These are phyloP conservation scores for Tulasnella sp. DNA, from an alignment of 768 basidiomycete species.

Conservation along the genomic window DNA sequence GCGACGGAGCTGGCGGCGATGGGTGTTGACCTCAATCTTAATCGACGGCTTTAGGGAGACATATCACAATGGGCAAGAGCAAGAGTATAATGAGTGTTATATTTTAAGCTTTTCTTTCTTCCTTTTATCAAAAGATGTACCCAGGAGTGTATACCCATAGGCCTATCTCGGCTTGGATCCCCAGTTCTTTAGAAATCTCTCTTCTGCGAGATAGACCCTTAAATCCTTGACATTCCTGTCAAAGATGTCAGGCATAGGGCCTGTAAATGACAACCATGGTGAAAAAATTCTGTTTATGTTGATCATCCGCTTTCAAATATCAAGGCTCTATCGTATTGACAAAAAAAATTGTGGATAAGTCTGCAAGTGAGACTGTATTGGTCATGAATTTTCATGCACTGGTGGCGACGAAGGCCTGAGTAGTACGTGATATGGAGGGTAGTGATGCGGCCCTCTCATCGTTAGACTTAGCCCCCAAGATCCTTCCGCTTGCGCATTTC, in stretches of 20 bases:
- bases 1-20: neutral
- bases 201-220: conserved; percentile 46
- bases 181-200: conserved; percentile 61
- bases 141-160: conserved; percentile 45
- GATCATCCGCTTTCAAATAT: no score
- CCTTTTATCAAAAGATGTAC: neutral
- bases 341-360: conserved; percentile 49
- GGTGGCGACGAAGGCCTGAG: conserved; percentile 48
- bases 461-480: conserved; percentile 34
- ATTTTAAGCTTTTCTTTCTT: no score
- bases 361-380: conserved; percentile 40
- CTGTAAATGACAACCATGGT: neutral
- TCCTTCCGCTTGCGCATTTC: neutral
- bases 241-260: conserved; percentile 47
- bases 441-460: conserved; percentile 41
- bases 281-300: neutral
- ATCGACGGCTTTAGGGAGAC: neutral
- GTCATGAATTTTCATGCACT: conserved; percentile 42
- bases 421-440: conserved; percentile 45
- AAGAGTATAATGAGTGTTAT: neutral
- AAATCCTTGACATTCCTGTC: conserved; percentile 52
- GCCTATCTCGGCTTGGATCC: conserved; percentile 44
- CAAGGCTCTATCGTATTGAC: conserved; percentile 24
- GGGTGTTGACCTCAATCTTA: conserved; percentile 3
- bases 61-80: neutral